These are phyloP conservation scores for Psilocybe tampanensis DNA, from an alignment of 768 basidiomycete genomes.

Conservation along the genomic window DNA sequence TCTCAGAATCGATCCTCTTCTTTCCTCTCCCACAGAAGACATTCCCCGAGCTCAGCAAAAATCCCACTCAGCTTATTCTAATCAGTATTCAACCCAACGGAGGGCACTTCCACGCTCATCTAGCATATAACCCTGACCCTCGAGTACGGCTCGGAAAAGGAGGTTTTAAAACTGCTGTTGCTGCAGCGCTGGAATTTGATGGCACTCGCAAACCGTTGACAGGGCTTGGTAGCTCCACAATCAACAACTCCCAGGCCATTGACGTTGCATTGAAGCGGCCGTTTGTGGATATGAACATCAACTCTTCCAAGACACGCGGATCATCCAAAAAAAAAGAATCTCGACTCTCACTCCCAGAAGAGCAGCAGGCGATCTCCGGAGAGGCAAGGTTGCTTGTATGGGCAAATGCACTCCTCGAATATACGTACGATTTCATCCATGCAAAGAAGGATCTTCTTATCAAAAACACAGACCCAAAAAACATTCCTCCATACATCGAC, in stretches of 20 bases:
- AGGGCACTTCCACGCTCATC: not conserved
- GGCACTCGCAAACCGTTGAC: not conserved
- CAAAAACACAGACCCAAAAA: not conserved
- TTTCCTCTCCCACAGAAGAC: not conserved
- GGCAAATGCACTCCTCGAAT: slow-evolving; percentile 1
- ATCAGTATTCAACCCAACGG: not conserved
- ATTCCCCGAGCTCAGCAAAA: not conserved
- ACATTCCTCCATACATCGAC: not conserved
- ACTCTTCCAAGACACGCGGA: no score
- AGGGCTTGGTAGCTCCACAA: not conserved
- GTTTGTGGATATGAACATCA: not conserved
- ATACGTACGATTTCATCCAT: slow-evolving; percentile 1
- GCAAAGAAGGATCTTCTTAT: no score
- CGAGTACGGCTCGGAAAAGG: not conserved
- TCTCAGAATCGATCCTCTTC: not conserved
- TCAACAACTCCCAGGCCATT: no score
- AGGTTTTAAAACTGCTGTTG: not conserved
- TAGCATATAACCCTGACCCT: not conserved
- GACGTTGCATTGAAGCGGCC: slow-evolving; percentile 4
- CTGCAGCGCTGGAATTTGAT: not conserved
- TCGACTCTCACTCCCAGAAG: not conserved
- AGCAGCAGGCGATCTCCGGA: not conserved
- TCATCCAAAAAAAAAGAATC: not conserved
- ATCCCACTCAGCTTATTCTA: not conserved
- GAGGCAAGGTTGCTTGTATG: slow-evolving; percentile 4